Evolutionary conservation across 106 monocot genomes (phyloP), one percentile per base, ranked within the genome.

Genomic region (Chionographis japonica): DNA sequence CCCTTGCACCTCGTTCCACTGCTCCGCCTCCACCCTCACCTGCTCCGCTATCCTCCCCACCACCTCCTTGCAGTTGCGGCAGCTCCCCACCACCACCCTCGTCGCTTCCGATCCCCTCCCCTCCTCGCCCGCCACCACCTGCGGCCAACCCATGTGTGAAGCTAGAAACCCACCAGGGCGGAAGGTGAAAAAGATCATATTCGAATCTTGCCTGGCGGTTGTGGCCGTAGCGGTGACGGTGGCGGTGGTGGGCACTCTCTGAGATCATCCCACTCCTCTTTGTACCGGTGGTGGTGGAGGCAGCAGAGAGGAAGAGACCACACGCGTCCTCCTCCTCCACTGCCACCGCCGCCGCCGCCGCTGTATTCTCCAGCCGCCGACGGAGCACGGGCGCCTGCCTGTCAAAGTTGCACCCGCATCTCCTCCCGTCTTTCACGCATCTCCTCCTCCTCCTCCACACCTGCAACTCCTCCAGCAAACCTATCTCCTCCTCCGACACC

Each of bases 1-100:
- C 6, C 46, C 74, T 56, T 87, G 87, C 87, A 94, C 87, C 78
- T 87, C 90, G 6, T 62, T 73, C 85, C 94, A 94, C 51, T 94
- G 94, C 54, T 85, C 81, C 0, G 75, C 68, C 64, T 94, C 94
- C 12, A 72, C 50, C 70, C 54, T 80, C 69, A 87, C 87, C 71
- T 87, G 84, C 79, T 87, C 84, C 62, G 73, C 56, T 58, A 94
- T 83, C 61, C 83, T 87, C 38, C 57, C 64, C 12, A 94, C 78
- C 13, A 94, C 73, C 10, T 73, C 77, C 75, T 77, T 80, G 85
- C 90, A 90, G 37, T 71, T 74, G 61, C 86, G 68, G 74, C 84
- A 78, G 20, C 78, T 62, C 35, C 65, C 61, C 16, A 57, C 13
- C 73, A 71, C 61, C 16, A 57, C 10, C 73, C 71, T 50, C 35